A percentile compares a stretch with the other conserved stretches of the same genome.
phyloP scores from a whole-genome alignment of 768 basidiomycete species.

The Lactifluus rugatus region DNA sequence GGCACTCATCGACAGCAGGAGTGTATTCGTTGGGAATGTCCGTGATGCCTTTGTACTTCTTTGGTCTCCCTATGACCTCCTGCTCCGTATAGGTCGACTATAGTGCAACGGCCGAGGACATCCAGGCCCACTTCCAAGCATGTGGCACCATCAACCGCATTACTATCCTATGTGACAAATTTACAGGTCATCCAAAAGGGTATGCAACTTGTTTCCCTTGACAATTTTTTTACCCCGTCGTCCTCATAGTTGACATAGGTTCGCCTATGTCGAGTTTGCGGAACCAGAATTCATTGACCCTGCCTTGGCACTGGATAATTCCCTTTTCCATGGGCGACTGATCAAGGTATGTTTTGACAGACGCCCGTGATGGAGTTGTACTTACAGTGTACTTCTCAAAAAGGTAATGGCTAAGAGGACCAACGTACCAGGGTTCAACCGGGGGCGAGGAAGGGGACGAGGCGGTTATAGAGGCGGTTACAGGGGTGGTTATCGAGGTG shows the following conservation, averaged over 20 bases:
- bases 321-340: constrained; percentile 85
- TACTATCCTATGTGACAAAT: constrained; percentile 98
- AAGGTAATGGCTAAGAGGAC: constrained; percentile 95
- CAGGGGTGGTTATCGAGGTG: constrained; percentile 52
- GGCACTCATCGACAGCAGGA: constrained; percentile 69
- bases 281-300: constrained; percentile 86
- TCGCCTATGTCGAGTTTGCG: constrained; percentile 98
- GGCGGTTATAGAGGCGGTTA: constrained; percentile 37
- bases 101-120: constrained; percentile 93
- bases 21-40: constrained; percentile 95
- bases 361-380: neutral
- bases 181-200: constrained; percentile 99
- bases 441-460: constrained; percentile 64
- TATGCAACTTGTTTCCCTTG: constrained; percentile 27
- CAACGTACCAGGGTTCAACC: constrained; percentile 86
- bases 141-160: constrained; percentile 98
- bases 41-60: constrained; percentile 25
- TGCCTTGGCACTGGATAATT: constrained; percentile 89
- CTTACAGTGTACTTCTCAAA: neutral
- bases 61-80: neutral
- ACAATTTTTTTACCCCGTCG: constrained; percentile 5
- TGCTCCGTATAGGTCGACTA: constrained; percentile 75
- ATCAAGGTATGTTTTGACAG: constrained; percentile 65
- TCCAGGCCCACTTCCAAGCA: constrained; percentile 93
- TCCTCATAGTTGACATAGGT: constrained; percentile 39